A percentile compares a stretch with the other conserved stretches of the same genome.
These are phyloP conservation scores for Xylaria cubensis DNA, from an alignment of 495 filamentous ascomycete species.

Conservation along the genomic window DNA sequence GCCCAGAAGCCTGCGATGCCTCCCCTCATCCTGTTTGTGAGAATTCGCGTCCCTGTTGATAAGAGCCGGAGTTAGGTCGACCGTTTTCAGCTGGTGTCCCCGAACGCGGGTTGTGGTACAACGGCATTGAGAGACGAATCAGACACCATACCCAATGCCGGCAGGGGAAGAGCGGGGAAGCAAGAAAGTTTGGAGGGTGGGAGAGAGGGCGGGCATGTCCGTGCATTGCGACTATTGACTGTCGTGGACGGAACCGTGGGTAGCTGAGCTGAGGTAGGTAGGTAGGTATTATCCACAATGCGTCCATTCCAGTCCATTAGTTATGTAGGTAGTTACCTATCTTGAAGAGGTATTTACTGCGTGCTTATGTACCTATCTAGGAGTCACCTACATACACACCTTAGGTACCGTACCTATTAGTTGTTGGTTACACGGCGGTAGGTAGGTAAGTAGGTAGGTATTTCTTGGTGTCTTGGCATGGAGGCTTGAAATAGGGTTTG, in stretches of 20 bases:
- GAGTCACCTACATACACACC: too few relatives aligned
- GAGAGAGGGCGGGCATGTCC: constrained; percentile 19
- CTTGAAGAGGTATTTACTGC: too few relatives aligned
- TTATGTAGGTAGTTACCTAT: too few relatives aligned
- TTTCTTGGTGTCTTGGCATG: background rate
- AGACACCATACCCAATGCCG: background rate
- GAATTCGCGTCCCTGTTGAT: background rate
- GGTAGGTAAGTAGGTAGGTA: too few relatives aligned
- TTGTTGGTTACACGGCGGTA: too few relatives aligned
- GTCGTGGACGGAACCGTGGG: constrained; percentile 6
- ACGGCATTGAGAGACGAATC: constrained; percentile 11
- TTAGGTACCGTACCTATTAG: too few relatives aligned
- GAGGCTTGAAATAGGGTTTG: too few relatives aligned
- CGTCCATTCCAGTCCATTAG: background rate
- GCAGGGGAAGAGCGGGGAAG: background rate
- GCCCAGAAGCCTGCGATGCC: constrained; percentile 14
- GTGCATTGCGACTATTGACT: constrained; percentile 25
- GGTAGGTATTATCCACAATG: background rate
- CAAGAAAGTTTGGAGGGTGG: background rate
- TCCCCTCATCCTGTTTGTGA: background rate
- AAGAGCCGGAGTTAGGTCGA: constrained; percentile 16
- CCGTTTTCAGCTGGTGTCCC: constrained; percentile 18
- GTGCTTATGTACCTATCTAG: background rate
- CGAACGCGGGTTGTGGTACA: constrained; percentile 2
- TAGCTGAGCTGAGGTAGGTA: constrained; percentile 8